A percentile compares a stretch with the other conserved stretches of the same genome.
phyloP scores from a whole-genome alignment of 2,329 filamentous ascomycete genomes.

The Neoascochyta sp. region DNA sequence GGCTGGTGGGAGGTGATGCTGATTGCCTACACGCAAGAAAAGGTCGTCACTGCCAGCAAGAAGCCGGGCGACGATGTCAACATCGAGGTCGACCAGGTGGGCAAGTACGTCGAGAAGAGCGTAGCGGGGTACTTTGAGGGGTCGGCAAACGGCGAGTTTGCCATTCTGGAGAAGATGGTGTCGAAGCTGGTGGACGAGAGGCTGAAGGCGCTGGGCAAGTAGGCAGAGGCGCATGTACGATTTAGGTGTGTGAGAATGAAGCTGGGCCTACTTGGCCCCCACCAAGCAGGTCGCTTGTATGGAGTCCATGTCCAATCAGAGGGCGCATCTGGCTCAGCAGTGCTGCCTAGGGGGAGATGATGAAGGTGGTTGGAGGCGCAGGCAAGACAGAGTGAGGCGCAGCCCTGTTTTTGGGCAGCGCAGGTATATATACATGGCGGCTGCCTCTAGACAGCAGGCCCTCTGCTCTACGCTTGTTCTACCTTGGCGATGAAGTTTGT shows the following conservation, averaged over 20 bases:
- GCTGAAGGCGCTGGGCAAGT: constrained; percentile 45
- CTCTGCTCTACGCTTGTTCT: too few species aligned
- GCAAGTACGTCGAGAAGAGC: constrained; percentile 87
- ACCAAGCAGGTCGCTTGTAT: too few species aligned
- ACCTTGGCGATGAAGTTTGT: constrained; percentile 1
- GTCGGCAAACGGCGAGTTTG: constrained; percentile 49
- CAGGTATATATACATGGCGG: constrained; percentile 17
- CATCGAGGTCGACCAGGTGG: constrained; percentile 85
- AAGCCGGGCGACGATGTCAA: constrained; percentile 77
- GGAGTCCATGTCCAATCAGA: too few species aligned
- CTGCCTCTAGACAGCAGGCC: constrained; percentile 1
- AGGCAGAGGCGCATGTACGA: constrained; percentile 5
- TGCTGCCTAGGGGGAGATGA: constrained; percentile 11
- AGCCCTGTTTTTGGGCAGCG: constrained; percentile 15
- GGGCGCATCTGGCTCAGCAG: too few species aligned
- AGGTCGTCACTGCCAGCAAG: constrained; percentile 79
- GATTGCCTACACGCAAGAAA: constrained; percentile 93
- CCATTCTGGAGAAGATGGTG: constrained; percentile 52
- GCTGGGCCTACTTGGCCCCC: background rate
- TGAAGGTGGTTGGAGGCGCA: constrained; percentile 27
- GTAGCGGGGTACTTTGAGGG: constrained; percentile 73
- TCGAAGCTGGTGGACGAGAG: constrained; percentile 70
- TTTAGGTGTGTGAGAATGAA: background rate
- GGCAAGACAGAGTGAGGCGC: constrained; percentile 34
- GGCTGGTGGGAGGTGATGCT: constrained; percentile 97